Conservation (phyloP, 257 asterid genomes). For the Lycium ferocissimum region DNA sequence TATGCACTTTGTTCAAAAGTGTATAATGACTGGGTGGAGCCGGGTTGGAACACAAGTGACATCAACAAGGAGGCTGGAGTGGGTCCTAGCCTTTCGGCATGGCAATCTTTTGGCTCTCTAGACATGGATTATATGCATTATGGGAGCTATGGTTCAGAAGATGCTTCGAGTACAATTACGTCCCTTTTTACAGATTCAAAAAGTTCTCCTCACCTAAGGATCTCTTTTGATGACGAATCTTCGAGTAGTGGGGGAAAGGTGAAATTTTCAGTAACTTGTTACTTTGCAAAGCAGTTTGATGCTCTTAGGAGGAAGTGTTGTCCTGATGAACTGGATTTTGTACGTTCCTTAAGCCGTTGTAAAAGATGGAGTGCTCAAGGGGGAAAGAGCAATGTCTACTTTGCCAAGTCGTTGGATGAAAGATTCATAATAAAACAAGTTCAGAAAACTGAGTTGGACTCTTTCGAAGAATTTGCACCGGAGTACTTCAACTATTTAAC, state of each 20-base stretch:
- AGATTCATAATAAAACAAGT: conserved; percentile 91
- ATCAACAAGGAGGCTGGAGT: conserved; percentile 47
- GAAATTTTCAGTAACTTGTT: conserved; percentile 83
- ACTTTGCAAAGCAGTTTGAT: conserved; percentile 83
- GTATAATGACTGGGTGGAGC: conserved; percentile 65
- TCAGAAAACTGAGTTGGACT: conserved; percentile 90
- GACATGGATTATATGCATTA: conserved; percentile 66
- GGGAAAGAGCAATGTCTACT: conserved; percentile 94
- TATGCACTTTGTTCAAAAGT: conserved; percentile 76
- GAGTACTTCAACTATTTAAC: conserved; percentile 77
- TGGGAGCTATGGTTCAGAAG: conserved; percentile 64
- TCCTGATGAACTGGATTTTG: conserved; percentile 68
- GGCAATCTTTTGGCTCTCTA: conserved; percentile 72
- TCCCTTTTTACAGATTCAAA: conserved; percentile 53
- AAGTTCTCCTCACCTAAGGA: conserved; percentile 75
- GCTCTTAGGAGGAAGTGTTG: conserved; percentile 81
- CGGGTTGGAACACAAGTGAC: conserved; percentile 45
- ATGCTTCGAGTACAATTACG: conserved; percentile 49
- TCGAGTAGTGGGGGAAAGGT: conserved; percentile 55
- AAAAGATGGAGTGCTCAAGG: conserved; percentile 95
- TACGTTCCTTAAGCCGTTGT: conserved; percentile 85
- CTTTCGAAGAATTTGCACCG: conserved; percentile 79
- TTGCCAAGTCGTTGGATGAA: conserved; percentile 86
- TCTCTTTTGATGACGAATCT: conserved; percentile 75
- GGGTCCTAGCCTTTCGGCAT: conserved; percentile 61